Evolutionary conservation across 371 early-diverging fungal genomes (phyloP), one percentile per base, ranked within the genome.

Genomic region (Mortierella sp.): DNA sequence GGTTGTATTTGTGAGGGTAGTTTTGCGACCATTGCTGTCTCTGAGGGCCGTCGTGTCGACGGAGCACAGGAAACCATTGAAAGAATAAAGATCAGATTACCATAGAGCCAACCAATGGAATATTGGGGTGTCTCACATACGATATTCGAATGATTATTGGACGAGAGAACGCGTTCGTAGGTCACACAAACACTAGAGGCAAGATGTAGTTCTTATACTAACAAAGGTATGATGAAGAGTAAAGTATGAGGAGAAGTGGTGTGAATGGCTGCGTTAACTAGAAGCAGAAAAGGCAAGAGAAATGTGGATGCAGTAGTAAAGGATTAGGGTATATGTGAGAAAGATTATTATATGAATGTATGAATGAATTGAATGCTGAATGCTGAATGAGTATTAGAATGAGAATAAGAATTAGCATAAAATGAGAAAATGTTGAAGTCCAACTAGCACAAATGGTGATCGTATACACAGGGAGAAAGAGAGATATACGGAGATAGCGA

Each of bases 141-240:
- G 17, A 53, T 23, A 12, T 13, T 6, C 58, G 58, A 57, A 34
- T 35, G 58, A 57, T 57, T 34, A 57, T 57, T 57, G 58, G 58
- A 60, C 43, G 22, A 60, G 34, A 22, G 43, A n/a, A 60, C 60
- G 60, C 58, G 58, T 57, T 57, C 29, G n/a, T 35, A n/a, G 58
- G 34, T 32, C 34, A 42, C 60, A 60, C 60, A 60, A 53, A 53
- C 12, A 7, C n/a, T n/a, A n/a, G n/a, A n/a, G n/a, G n/a, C n/a
- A n/a, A n/a, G n/a, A n/a, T n/a, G n/a, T n/a, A n/a, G n/a, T n/a
- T n/a, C n/a, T n/a, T n/a, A n/a, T n/a, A 47, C 47, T 5, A 3
- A 15, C 35, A 6, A 9, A 35, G 9, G 35, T 8, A 13, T 8
- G 26, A 23, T 51, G 51, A 23, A 23, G 6, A 12, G 4, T 26